Base-by-base conservation (phyloP, 192 early-diverging fungal species). In the Coemansia guatemalensis region DNA sequence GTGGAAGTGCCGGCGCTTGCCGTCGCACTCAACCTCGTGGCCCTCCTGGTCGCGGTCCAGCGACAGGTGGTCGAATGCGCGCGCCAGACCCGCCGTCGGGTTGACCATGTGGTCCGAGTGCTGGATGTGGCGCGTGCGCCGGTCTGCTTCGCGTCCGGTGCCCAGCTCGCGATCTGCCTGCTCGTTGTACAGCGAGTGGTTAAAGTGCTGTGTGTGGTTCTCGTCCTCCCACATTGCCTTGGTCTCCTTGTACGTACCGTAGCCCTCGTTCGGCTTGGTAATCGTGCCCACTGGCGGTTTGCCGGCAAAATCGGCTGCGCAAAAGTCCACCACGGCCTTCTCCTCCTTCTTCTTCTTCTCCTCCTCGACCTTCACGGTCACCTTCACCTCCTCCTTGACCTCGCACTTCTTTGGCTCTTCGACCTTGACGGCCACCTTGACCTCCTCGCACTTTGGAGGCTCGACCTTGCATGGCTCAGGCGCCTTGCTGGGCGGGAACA, bases 171-270 rank as follows among this genome's bases (percentile, higher is more conserved):
- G 71, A 65, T 82, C 75, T 2, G 75, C 81, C 60, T 82, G 74
- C 72, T 82, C 81, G 60, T 82, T 82, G 69, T 75, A 82, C 75
- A 82, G 67, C 66, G 69, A 72, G 81, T 82, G 81, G 75, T 74
- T 82, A 52, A 72, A 82, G 75, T 82, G 81, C 62, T 82, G 71
- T 26, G 76, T 82, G 65, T 78, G 71, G 62, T 74, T 68, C 72
- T 82, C 81, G 64, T 82, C 81, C 58, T 82, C 81, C 81, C 81
- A 82, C 71, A 71, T 74, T 0, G 72, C 81, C 75, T 75, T 74
- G 59, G 71, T 75, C 65, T 82, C 81, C 75, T 82, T 77, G 81
- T 77, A 82, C 22, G 81, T 82, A 5, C 81, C 81, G 68, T 78
- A 73, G 23, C 81, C 81, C 60, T 77, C 81, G 72, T 74, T 74